phyloP scores from a whole-genome alignment of 352 stramenopile genomes.

The Vaucheria bursata region DNA sequence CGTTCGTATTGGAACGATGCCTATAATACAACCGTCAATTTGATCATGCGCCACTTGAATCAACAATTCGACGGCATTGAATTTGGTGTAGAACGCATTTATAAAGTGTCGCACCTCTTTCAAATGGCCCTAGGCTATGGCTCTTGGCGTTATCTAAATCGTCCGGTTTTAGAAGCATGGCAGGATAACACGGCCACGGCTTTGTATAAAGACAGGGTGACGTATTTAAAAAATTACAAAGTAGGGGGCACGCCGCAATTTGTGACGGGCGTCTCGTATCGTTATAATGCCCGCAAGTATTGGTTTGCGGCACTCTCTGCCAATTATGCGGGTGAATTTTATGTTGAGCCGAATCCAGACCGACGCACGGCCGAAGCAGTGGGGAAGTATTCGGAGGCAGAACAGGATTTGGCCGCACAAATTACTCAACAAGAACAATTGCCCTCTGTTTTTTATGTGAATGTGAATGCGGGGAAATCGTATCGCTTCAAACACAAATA shows the following conservation, averaged over 20 bases:
- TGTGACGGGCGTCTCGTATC: not conserved
- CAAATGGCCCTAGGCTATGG: not conserved
- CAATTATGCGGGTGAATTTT: not conserved
- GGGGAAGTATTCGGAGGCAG: no score
- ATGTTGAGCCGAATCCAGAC: not conserved
- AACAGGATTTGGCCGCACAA: no score
- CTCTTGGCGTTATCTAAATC: not conserved
- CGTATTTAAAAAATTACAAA: not conserved
- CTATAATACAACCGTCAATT: not conserved
- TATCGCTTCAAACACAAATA: no score
- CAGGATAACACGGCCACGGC: not conserved
- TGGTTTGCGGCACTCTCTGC: not conserved
- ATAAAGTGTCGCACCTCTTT: not conserved
- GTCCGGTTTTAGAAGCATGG: not conserved
- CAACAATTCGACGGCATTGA: not conserved
- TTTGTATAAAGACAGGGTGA: not conserved
- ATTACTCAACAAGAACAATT: no score
- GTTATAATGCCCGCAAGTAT: not conserved
- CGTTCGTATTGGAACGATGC: not conserved
- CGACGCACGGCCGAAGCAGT: not conserved
- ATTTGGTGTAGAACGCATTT: not conserved
- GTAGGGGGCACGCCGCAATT: not conserved
- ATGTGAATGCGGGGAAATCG: no score
- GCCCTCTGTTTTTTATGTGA: no score
- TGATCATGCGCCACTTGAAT: not conserved